Evolutionary conservation across 1,284 basidiomycete genomes (phyloP), one percentile per base, ranked within the genome.

Genomic region (Moniliophthora roreri): DNA sequence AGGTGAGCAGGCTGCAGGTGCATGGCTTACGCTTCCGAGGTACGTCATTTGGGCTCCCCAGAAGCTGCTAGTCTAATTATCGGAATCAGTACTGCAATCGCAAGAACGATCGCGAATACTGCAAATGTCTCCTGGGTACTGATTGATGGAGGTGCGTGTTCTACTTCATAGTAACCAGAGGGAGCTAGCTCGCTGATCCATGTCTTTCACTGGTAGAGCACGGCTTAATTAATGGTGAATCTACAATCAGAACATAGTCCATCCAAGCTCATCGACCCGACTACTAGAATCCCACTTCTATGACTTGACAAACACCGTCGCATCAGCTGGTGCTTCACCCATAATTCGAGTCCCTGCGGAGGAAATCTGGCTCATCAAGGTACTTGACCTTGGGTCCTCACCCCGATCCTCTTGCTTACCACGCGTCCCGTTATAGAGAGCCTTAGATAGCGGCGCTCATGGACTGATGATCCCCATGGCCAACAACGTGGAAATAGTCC

Each of bases 391-490:
- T 0, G n/a, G n/a, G n/a, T 16, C 26, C 23, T 21, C 10, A 6
- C n/a, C 18, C 4, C 10, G 4, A 26, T 39, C 15, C 35, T 24
- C 9, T 20, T 46, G 23, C 13, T 38, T n/a, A n/a, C n/a, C n/a
- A n/a, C 15, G 24, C 21, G 40, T 24, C 10, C 3, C 21, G 2
- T 9, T 37, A 15, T 32, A 66, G 63, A 58, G 65, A 41, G 65
- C 65, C 8, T 58, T 69, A 20, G 67, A 69, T 44, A 55, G 63
- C 23, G 66, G 66, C n/a, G 66, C 66, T 0, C 67, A 69, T 46
- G 67, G 66, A 7, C 46, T 68, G 23, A 68, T 69, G 65, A 53
- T 69, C 2, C 67, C 67, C 0, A 63, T 69, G 59, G 64, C 65
- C 11, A 65, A 66, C 51, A 58, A 59, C 35, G 58, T 62, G 1